Percentiles rank a stretch among this genome's conserved stretches.
Evolutionary conservation across 176 grass and related monocot genomes (phyloP).

Genomic region (Eleusine coracana): DNA sequence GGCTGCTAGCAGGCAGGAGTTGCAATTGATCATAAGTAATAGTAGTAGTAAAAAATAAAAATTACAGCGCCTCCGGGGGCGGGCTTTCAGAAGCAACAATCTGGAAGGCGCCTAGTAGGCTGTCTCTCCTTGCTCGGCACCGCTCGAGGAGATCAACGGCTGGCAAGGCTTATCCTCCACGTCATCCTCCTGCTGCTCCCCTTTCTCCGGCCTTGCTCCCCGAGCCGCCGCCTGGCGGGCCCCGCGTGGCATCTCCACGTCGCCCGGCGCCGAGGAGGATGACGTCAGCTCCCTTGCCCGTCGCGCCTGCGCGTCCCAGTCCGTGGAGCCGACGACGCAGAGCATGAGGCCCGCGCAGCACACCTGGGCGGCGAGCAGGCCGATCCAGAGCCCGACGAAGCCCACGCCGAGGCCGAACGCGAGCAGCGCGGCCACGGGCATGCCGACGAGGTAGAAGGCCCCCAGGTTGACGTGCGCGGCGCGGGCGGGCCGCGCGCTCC

Average conservation of each 20-base stretch:
- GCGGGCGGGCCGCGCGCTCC: conserved; percentile 70
- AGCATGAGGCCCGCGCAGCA: conserved; percentile 90
- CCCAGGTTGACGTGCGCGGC: conserved; percentile 93
- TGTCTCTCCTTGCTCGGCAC: conserved; percentile 10
- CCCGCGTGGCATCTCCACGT: background rate
- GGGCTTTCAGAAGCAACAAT: conserved; percentile 21
- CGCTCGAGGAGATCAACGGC: conserved; percentile 56
- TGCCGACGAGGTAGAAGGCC: conserved; percentile 96
- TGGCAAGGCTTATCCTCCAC: conserved; percentile 32
- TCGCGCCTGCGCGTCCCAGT: conserved; percentile 85
- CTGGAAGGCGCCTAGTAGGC: conserved; percentile 27
- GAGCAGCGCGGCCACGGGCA: conserved; percentile 69
- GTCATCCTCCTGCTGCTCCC: conserved; percentile 30
- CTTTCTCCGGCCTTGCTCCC: conserved; percentile 47
- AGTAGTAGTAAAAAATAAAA: conserved; percentile 3
- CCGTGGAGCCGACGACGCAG: conserved; percentile 74
- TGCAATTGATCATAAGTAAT: conserved; percentile 20
- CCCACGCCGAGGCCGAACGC: conserved; percentile 68
- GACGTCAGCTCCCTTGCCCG: conserved; percentile 64
- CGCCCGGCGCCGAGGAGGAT: background rate
- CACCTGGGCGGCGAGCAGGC: conserved; percentile 82
- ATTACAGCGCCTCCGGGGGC: background rate
- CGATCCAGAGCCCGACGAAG: conserved; percentile 82
- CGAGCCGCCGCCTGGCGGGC: background rate
- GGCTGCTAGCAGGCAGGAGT: background rate